A percentile compares a stretch with the other conserved stretches of the same genome.
These are phyloP conservation scores for Epichloe baconii DNA, from an alignment of 2,329 filamentous ascomycete species.

Conservation along the genomic window DNA sequence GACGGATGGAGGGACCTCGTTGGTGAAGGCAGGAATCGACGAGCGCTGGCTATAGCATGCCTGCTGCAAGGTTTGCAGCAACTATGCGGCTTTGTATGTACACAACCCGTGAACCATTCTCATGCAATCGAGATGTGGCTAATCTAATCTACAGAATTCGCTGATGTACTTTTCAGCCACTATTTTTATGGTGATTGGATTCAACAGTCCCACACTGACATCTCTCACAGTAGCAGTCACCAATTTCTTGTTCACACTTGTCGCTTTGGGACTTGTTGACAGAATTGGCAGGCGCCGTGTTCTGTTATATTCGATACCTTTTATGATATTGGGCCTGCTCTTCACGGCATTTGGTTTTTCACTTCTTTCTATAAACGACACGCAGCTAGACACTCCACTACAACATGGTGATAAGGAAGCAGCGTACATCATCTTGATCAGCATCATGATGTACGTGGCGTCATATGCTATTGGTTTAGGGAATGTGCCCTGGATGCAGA, in stretches of 20 bases:
- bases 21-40: constrained; percentile 47
- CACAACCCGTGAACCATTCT: too few relatives aligned
- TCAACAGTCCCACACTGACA: constrained; percentile 65
- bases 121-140: neutral
- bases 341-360: constrained; percentile 62
- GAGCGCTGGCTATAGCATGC: constrained; percentile 74
- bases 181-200: constrained; percentile 66
- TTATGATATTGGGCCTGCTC: constrained; percentile 66
- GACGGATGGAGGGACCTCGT: constrained; percentile 42
- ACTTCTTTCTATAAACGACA: constrained; percentile 36
- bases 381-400: constrained; percentile 2
- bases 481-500: constrained; percentile 93
- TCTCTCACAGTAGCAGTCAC: constrained; percentile 70
- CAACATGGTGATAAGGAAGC: constrained; percentile 18
- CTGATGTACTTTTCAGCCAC: constrained; percentile 87
- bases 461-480: constrained; percentile 79
- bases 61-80: constrained; percentile 81
- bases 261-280: constrained; percentile 66
- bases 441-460: constrained; percentile 73
- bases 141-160: constrained; percentile 45
- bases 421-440: constrained; percentile 50
- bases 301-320: constrained; percentile 67
- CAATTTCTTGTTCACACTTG: constrained; percentile 68
- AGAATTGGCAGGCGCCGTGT: constrained; percentile 67
- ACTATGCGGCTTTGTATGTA: constrained; percentile 64